Evolutionary conservation across 176 grass and related monocot genomes (phyloP), one percentile per base, ranked within the genome.

Genomic region (Hordeum marinum): DNA sequence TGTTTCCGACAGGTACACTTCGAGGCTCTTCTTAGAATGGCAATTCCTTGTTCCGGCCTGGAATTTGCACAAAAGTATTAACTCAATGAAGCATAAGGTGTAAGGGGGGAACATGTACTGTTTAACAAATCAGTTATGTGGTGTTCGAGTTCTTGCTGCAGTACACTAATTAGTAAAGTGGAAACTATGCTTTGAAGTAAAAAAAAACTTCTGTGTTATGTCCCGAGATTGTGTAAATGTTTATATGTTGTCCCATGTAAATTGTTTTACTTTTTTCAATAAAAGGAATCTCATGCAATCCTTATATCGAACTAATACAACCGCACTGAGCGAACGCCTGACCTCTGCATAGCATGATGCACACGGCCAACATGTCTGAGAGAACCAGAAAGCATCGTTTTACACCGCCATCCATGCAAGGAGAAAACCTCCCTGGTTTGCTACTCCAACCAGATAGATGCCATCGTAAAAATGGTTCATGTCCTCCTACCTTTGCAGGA

Each of bases 1-100:
- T 52, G 85, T 99, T 6, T 99, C 96, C 2, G 96, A 99, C 71
- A 99, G 96, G 96, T 98, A 83, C 27, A 31, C 8, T 90, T 73
- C 17, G 24, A 31, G 2, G n/a, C 70, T 26, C 0, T 79, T 75
- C n/a, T 14, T 1, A 12, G 23, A 73, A 80, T 80, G 9, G 3
- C 5, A 13, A 46, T 21, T 20, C 7, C 7, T 5, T 8, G 6
- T 75, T 81, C 4, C 32, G 18, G 8, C 69, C n/a, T 81, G 21
- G 2, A 18, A 65, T 82, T 76, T 82, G 12, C 36, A 25, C 63
- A 32, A 4, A 1, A 75, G 42, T 27, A 43, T 72, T 0, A 66
- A 15, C 14, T 66, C 29, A 27, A 66, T 66, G 29, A 66, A 66
- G 29, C 14, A 66, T 31, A 7, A 31, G 63, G 27, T 17, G 13